Evolutionary conservation across 2,329 filamentous ascomycete genomes (phyloP).

Genomic region (Cladorrhinum sp.): DNA sequence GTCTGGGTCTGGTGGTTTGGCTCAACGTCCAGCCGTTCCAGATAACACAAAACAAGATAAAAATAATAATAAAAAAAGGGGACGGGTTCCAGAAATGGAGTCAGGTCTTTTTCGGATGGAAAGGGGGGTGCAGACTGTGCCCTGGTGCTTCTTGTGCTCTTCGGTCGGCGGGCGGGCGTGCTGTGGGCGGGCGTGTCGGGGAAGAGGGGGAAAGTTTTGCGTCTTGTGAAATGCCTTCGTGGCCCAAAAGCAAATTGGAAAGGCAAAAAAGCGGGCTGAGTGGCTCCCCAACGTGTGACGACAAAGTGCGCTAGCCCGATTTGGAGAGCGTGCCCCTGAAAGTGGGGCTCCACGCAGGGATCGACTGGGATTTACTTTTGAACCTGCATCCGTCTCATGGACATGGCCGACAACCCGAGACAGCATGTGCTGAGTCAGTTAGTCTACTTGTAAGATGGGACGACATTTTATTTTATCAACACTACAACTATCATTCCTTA

Average conservation of each 20-base stretch:
- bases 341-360: conserved; percentile 2
- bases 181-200: conserved; percentile 18
- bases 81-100: conserved; percentile 6
- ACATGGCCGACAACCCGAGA: background rate
- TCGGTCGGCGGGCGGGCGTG: conserved; percentile 18
- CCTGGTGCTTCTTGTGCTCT: conserved; percentile 11
- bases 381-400: background rate
- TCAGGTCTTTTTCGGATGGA: conserved; percentile 2
- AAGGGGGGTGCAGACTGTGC: background rate
- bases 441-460: background rate
- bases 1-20: background rate
- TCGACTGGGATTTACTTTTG: background rate
- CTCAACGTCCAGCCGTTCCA: background rate
- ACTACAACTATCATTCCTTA: background rate
- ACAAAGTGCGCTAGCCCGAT: conserved; percentile 14
- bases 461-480: background rate
- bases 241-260: conserved; percentile 20
- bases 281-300: conserved; percentile 15
- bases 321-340: background rate
- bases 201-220: conserved; percentile 22
- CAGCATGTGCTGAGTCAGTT: background rate
- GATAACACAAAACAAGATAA: background rate
- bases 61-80: conserved; percentile 1
- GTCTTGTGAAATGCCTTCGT: conserved; percentile 27
- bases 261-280: conserved; percentile 20